Conservation (phyloP, 1,284 basidiomycete species). For the Anthracocystis panici-leucophaei region DNA sequence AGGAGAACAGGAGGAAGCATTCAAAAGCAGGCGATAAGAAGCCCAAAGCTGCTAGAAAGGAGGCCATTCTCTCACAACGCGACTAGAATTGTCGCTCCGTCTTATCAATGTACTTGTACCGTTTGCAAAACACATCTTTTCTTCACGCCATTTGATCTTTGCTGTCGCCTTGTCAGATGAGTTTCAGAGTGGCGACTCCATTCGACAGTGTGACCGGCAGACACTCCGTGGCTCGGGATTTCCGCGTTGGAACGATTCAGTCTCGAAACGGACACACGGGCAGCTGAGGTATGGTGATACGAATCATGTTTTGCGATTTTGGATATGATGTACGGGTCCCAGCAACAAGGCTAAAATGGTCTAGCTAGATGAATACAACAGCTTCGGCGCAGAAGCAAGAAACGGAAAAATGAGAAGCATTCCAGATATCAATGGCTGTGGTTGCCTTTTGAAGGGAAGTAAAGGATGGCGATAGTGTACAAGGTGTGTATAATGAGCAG, state of each 20-base stretch:
- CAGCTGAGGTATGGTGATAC: not conserved
- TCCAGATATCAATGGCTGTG: not conserved
- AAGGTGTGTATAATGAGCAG: conserved; percentile 2
- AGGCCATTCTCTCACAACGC: conserved; percentile 53
- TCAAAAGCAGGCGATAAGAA: conserved; percentile 84
- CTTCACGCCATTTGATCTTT: not conserved
- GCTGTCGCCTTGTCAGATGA: not conserved
- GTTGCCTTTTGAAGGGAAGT: not conserved
- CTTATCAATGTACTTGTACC: conserved; percentile 38
- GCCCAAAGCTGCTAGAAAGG: conserved; percentile 89
- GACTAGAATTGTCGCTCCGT: conserved; percentile 11
- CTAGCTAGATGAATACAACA: conserved; percentile 38
- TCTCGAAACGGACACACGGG: not conserved
- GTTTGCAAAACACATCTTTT: conserved; percentile 3
- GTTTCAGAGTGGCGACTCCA: not conserved
- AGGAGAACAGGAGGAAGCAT: conserved; percentile 82
- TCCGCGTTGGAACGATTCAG: not conserved
- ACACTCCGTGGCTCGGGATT: not conserved
- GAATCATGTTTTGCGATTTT: not conserved
- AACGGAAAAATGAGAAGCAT: conserved; percentile 4
- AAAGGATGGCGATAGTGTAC: conserved; percentile 12
- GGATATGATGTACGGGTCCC: not conserved
- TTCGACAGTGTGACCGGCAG: too few relatives aligned
- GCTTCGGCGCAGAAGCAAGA: conserved; percentile 14
- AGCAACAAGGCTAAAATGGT: not conserved